Base-by-base conservation (phyloP, 805 yeast genomes). In the Hanseniaspora nectarophila region DNA sequence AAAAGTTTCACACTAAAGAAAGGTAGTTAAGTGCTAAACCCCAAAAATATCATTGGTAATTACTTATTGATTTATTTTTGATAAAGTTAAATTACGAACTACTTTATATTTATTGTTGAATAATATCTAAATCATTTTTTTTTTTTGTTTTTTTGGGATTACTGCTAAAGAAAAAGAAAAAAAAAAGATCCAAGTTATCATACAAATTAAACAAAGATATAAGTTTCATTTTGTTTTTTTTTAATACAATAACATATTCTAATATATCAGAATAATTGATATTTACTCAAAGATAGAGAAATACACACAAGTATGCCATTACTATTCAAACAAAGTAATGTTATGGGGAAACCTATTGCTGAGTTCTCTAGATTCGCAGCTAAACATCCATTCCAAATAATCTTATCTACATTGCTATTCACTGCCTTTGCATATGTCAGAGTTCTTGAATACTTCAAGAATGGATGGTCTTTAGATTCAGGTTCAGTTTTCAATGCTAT, bases 341-440 rank as follows among this genome's bases (percentile, higher is more conserved):
- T 56, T 13, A 52, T 65, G 37, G 69, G 71, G 12, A 59, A 60
- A 15, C 60, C 61, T 18, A 59, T 79, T 50, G 82, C 85, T 43
- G 70, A 70, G 54, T 53, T 69, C 34, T 73, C 78, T 12, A 68
- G 65, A 54, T 64, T 74, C 21, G 78, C 90, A 50, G 92, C 95
- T 13, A 76, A 77, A 55, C 76, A 81, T 62, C 98, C 98, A 16
- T 85, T 90, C 58, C 97, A 89, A 67, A 76, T 87, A 51, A 80
- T 89, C 50, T 78, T 87, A 44, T 61, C 78, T 53, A 76, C 87
- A 5, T 74, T 90, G 13, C 67, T 88, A 45, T 64, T 86, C 38
- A 92, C 95, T 2, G 82, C 95, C 3, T 68, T 85, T 50, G 82
- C 90, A 8, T 90, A 89, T 64, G 72, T 89, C 54, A 75, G 89